A percentile compares a stretch with the other conserved stretches of the same genome.
Conservation (phyloP, 2,329 filamentous ascomycete genomes). For the Ustilaginoidea virens region DNA sequence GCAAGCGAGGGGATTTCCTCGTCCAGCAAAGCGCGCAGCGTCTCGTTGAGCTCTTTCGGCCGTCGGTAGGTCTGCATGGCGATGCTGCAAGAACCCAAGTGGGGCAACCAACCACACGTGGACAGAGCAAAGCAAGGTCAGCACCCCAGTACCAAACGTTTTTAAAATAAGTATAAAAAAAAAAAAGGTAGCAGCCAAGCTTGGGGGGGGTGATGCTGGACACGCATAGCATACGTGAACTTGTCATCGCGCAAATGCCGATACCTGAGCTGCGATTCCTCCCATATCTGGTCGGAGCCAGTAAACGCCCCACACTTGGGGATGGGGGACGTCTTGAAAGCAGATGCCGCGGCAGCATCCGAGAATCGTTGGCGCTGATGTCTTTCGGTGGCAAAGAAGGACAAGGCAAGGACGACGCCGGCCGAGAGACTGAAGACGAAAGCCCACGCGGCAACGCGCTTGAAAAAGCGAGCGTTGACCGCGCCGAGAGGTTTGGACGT, state of each 20-base stretch:
- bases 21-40: slow-evolving; percentile 13
- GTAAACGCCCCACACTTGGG: slow-evolving; percentile 2
- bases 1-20: slow-evolving; percentile 19
- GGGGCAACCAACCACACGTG: no score
- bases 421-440: slow-evolving; percentile 2
- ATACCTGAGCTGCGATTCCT: slow-evolving; percentile 11
- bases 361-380: slow-evolving; percentile 2
- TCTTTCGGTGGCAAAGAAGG: slow-evolving; percentile 1
- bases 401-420: slow-evolving; percentile 1
- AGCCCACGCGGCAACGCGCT: slow-evolving; percentile 1
- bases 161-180: no score
- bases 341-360: neutral
- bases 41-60: slow-evolving; percentile 18
- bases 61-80: slow-evolving; percentile 21
- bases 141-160: no score
- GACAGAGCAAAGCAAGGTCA: neutral
- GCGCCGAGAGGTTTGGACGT: neutral
- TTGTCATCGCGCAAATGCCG: slow-evolving; percentile 13
- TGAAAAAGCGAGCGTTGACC: slow-evolving; percentile 1
- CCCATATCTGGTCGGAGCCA: slow-evolving; percentile 8
- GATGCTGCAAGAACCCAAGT: slow-evolving; percentile 15
- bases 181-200: no score
- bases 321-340: neutral
- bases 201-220: no score
- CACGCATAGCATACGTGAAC: slow-evolving; percentile 16